These are phyloP conservation scores for Verbascum thapsus DNA, from an alignment of 257 asterid genomes.

Conservation along the genomic window DNA sequence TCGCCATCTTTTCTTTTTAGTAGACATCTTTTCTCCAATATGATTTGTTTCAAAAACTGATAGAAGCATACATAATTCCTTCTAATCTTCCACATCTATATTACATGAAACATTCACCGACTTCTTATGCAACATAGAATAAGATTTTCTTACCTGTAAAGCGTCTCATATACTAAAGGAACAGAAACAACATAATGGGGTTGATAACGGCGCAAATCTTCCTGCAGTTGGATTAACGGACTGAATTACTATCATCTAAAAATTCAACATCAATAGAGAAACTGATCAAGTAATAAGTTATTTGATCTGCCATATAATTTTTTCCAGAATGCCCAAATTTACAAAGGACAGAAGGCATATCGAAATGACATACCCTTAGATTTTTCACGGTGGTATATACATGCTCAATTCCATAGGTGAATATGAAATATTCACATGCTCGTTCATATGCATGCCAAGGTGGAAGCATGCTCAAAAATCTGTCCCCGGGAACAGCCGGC, in stretches of 20 bases:
- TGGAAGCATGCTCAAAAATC: conserved; percentile 92
- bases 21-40: neutral
- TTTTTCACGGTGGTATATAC: conserved; percentile 75
- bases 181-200: conserved; percentile 85
- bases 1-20: neutral
- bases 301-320: conserved; percentile 7
- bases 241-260: conserved; percentile 3
- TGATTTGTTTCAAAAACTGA: conserved; percentile 8
- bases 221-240: conserved; percentile 50
- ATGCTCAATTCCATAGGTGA: conserved; percentile 70
- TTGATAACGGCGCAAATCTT: conserved; percentile 74
- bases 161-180: conserved; percentile 89
- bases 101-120: neutral
- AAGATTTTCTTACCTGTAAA: conserved; percentile 58
- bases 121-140: neutral
- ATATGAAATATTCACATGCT: conserved; percentile 80
- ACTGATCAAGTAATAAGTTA: neutral
- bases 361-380: conserved; percentile 55
- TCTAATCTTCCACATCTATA: neutral
- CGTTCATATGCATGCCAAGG: conserved; percentile 99
- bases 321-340: neutral
- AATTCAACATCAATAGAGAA: neutral
- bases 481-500: conserved; percentile 84
- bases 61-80: neutral
- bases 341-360: conserved; percentile 10